Evolutionary conservation across 441 rosid genomes (phyloP).

Genomic region (Pelargonium myrrhifolium): DNA sequence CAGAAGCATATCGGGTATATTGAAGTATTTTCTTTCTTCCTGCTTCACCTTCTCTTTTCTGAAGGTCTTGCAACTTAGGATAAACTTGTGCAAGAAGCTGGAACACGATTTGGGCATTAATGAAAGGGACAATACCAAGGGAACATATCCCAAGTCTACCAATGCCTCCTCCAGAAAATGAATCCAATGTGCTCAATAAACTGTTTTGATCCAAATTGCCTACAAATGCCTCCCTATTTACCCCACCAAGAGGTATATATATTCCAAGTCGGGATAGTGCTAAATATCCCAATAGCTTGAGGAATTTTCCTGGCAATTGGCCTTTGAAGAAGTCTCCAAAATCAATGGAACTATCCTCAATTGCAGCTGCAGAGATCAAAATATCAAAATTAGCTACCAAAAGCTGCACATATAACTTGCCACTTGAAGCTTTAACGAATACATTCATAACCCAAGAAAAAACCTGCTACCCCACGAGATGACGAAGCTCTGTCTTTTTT

Average conservation of each 20-base stretch:
- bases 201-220: constrained; percentile 94
- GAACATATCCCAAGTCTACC: constrained; percentile 96
- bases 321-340: constrained; percentile 96
- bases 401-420: constrained; percentile 2
- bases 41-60: constrained; percentile 97
- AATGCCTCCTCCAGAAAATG: constrained; percentile 96
- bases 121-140: constrained; percentile 94
- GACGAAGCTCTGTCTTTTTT: constrained; percentile 61
- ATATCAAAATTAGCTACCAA: constrained; percentile 22
- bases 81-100: constrained; percentile 94
- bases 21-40: constrained; percentile 93
- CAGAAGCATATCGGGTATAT: constrained; percentile 88
- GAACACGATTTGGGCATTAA: constrained; percentile 92
- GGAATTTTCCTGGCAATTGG: constrained; percentile 84
- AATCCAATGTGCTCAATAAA: constrained; percentile 81
- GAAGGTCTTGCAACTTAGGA: constrained; percentile 98
- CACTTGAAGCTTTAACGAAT: constrained; percentile 11
- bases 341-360: constrained; percentile 97
- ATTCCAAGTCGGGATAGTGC: constrained; percentile 91
- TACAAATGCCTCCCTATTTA: constrained; percentile 78
- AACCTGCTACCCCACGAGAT: constrained; percentile 81
- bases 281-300: constrained; percentile 71
- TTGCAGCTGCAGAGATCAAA: constrained; percentile 66
- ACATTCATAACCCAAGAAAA: constrained; percentile 14
- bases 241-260: constrained; percentile 89